Base-by-base conservation (phyloP, 768 basidiomycete genomes). In the Amanita polypyramis region DNA sequence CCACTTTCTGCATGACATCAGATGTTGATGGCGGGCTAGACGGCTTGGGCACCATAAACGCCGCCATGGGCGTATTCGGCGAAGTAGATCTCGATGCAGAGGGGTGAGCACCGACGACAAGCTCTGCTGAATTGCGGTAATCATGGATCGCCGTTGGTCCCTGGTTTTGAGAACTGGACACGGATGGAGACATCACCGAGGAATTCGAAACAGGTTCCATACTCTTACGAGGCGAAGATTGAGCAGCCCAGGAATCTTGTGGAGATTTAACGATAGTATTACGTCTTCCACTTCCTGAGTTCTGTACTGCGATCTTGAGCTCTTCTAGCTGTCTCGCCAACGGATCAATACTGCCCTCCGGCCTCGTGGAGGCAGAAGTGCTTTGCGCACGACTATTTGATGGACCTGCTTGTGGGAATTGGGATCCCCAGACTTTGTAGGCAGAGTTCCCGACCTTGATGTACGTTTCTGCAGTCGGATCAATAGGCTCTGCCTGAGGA, bases 51-150 rank as follows among this genome's bases (percentile, higher is more conserved):
- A 80, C 75, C 77, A 85, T 88, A 59, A 92, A 78, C 6, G 73
- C 84, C 2, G 86, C 77, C n/a, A 72, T 80, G 3, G 84, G 84
- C 3, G 73, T 68, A 47, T 78, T 81, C 2, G 91, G 90, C 0
- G 91, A 89, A 3, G 76, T 56, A 0, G 93, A 75, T 25, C 89
- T 79, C 4, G 88, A 89, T 0, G 70, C 60, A 7, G 75, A 68
- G 0, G 90, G 91, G 54, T 85, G 84, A 0, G 71, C 62, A 14
- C 89, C 90, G n/a, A 93, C 85, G 25, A 93, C 74, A 34, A 79
- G 54, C 50, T 92, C 81, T 0, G 86, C 90, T 15, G 80, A 82
- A 46, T 78, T 77, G 43, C 80, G 74, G 56, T 87, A 91, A 61
- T 91, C 85, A 20, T 77, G 70, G 32, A 65, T 35, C 14, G 54